Conservation (phyloP, 2,329 filamentous ascomycete genomes). For the Purpureocillium lavendulum region DNA sequence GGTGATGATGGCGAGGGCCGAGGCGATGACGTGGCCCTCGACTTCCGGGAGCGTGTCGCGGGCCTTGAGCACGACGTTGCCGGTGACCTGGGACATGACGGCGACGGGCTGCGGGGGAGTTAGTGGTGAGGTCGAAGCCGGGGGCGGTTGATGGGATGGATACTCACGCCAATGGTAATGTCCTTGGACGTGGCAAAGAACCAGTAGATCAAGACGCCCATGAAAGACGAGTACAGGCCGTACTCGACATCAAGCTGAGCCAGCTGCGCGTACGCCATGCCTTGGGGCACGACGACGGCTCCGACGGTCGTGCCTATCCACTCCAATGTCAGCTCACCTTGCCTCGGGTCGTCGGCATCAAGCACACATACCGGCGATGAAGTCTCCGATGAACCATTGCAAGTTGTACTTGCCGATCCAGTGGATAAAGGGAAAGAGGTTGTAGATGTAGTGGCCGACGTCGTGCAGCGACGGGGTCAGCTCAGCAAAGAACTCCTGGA, state of each 20-base stretch:
- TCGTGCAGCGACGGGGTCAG: slow-evolving; percentile 23
- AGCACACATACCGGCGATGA: slow-evolving; percentile 30
- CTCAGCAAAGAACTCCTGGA: slow-evolving; percentile 31
- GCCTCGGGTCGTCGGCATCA: too few species aligned
- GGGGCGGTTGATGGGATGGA: background rate
- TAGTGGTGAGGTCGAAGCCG: slow-evolving; percentile 2
- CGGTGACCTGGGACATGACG: slow-evolving; percentile 44
- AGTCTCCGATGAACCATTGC: slow-evolving; percentile 37
- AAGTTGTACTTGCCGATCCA: slow-evolving; percentile 44
- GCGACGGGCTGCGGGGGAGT: slow-evolving; percentile 37
- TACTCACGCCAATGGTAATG: slow-evolving; percentile 74
- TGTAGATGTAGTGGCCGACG: slow-evolving; percentile 25
- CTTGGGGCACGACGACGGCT: slow-evolving; percentile 45
- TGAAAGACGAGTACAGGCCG: slow-evolving; percentile 69
- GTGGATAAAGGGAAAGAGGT: slow-evolving; percentile 38
- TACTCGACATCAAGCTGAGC: slow-evolving; percentile 39
- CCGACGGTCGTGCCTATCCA: slow-evolving; percentile 34
- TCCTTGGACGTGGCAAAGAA: slow-evolving; percentile 93
- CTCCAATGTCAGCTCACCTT: too few species aligned
- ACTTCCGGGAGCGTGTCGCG: slow-evolving; percentile 28
- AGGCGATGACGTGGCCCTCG: slow-evolving; percentile 34
- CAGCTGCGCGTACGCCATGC: slow-evolving; percentile 44
- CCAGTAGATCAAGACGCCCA: slow-evolving; percentile 94
- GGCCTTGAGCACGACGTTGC: slow-evolving; percentile 35
- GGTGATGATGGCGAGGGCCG: slow-evolving; percentile 37